These are phyloP conservation scores for Thalassiosira mediterranea DNA, from an alignment of 352 stramenopile species.

Conservation along the genomic window DNA sequence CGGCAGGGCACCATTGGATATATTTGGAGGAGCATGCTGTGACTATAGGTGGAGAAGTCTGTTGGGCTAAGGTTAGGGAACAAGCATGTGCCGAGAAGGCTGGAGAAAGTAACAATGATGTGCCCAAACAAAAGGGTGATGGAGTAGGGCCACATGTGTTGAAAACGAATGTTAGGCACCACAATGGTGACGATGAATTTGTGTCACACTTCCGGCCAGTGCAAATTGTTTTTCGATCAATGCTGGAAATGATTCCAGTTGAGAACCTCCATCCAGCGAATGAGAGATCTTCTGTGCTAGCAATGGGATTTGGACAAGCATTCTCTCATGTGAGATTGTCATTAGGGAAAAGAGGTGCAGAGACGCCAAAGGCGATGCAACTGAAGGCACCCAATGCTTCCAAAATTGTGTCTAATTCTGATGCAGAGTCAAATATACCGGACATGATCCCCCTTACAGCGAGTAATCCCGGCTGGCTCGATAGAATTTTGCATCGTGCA, in stretches of 20 bases:
- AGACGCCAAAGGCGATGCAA: neutral
- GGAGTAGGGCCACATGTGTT: neutral
- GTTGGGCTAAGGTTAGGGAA: constrained; percentile 35
- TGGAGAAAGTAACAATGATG: constrained; percentile 1
- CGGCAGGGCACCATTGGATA: constrained; percentile 57
- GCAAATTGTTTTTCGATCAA: constrained; percentile 45
- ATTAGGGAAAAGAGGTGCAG: constrained; percentile 13
- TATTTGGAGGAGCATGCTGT: constrained; percentile 60
- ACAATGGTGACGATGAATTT: constrained; percentile 5
- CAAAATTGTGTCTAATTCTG: no score
- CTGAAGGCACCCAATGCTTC: neutral
- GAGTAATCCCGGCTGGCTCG: constrained; percentile 35
- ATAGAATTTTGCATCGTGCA: constrained; percentile 43
- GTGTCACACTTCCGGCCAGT: constrained; percentile 36
- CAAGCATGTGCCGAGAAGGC: constrained; percentile 2
- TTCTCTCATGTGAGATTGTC: constrained; percentile 32
- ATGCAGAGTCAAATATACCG: neutral
- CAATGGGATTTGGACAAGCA: constrained; percentile 39
- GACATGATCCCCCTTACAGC: constrained; percentile 26
- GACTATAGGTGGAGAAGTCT: constrained; percentile 36
- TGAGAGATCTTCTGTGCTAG: constrained; percentile 25
- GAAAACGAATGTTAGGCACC: constrained; percentile 6
- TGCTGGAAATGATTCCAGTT: constrained; percentile 47
- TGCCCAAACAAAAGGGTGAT: neutral
- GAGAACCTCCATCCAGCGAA: constrained; percentile 20